Conservation (phyloP, 768 basidiomycete species). For the Lentinula sp. region DNA sequence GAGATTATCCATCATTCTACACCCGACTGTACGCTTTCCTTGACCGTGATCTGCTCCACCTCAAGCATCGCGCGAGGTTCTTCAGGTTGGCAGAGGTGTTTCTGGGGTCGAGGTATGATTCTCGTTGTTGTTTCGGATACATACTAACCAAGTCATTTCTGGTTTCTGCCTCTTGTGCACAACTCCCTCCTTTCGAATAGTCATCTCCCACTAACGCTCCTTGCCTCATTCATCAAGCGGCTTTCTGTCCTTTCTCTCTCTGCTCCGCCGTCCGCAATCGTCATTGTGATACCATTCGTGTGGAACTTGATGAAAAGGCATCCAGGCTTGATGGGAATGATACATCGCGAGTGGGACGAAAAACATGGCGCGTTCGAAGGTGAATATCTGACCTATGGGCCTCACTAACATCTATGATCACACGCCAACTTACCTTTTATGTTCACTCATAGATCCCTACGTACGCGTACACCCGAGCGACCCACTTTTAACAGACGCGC, state of each 20-base stretch:
- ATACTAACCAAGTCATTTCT: neutral
- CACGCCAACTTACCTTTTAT: neutral
- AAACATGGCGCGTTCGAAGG: slow-evolving; percentile 21
- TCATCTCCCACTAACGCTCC: slow-evolving; percentile 83
- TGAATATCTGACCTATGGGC: slow-evolving; percentile 14
- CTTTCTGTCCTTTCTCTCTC: slow-evolving; percentile 77
- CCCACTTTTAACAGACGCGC: slow-evolving; percentile 71
- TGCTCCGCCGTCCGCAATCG: slow-evolving; percentile 85
- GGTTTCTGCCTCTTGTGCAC: too few species aligned
- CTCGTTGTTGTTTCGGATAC: neutral
- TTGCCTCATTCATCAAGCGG: slow-evolving; percentile 93
- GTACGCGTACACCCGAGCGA: slow-evolving; percentile 49
- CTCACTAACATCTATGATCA: neutral
- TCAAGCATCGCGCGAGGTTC: slow-evolving; percentile 91
- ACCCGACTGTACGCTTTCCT: slow-evolving; percentile 86
- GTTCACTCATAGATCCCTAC: slow-evolving; percentile 52
- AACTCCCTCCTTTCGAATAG: slow-evolving; percentile 19
- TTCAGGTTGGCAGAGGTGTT: slow-evolving; percentile 91
- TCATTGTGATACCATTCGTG: slow-evolving; percentile 88
- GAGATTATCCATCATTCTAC: slow-evolving; percentile 96
- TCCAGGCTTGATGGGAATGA: slow-evolving; percentile 88
- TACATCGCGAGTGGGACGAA: slow-evolving; percentile 57
- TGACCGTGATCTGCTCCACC: slow-evolving; percentile 81
- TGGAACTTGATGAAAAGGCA: slow-evolving; percentile 94
- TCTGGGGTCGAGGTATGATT: slow-evolving; percentile 80